Evolutionary conservation across 768 basidiomycete species (phyloP), one percentile per base, ranked within the genome.

Genomic region (Lentinula raphanica): DNA sequence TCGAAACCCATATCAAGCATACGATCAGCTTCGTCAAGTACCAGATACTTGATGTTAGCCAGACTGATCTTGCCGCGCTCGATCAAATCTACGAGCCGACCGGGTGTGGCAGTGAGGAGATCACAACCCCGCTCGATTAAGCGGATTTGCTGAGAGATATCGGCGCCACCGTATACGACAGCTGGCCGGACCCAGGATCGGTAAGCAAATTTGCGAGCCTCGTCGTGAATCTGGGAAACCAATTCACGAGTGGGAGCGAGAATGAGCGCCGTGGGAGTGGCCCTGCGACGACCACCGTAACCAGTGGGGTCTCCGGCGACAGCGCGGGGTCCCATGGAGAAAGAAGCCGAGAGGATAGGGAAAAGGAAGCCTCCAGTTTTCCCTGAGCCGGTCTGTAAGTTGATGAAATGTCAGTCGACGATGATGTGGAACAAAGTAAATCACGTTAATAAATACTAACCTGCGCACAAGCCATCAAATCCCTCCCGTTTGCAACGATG

Each of bases 1-100:
- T 99, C 97, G 81, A 99, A 99, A 88, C 97, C 97, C 97, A 99
- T 99, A 79, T 99, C 97, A 68, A 99, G 84, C 97, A 99, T 99
- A 68, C 97, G 91, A 79, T 99, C 97, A 60, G 97, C 97, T 77
- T 99, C 97, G 67, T 99, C 97, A 56, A 99, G 88, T 27, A 99
- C 97, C 58, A 99, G 88, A 74, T 97, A 98, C 67, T 92, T 89
- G 78, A 99, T 88, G 75, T 98, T 98, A 64, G 92, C 85, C 61
- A 99, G 83, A 68, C 90, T 93, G 80, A 99, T 98, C 59, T 92
- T 85, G 12, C 97, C 97, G 66, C 97, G 90, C 76, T 99, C 97
- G 65, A 99, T 96, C 61, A 99, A 81, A 75, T 99, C 97, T 62
- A 98, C 95, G 46, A 98, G 89, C 72, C 97, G 96, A 62, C 93